Base-by-base conservation (phyloP, 2,329 filamentous ascomycete genomes). In the Helotiales sp. region DNA sequence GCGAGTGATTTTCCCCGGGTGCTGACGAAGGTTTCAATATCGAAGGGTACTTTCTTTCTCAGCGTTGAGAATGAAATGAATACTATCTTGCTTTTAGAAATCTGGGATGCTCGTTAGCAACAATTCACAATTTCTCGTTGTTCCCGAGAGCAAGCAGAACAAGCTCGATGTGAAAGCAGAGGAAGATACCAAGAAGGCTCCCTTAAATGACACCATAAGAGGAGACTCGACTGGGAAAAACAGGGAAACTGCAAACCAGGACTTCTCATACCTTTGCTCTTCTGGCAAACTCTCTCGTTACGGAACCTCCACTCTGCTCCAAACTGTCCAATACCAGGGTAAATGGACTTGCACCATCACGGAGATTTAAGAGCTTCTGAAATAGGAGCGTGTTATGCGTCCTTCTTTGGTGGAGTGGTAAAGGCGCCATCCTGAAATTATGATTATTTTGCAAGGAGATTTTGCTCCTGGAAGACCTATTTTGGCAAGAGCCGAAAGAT, bases 341-440 rank as follows among this genome's bases (percentile, higher is more conserved):
- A 68, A 98, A 85, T 2, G 93, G 93, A 49, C 91, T 96, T 13
- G 89, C 86, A 56, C 85, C 86, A 72, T 95, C 89, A 61, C 91
- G 83, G 55, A 91, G 78, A 69, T 87, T 90, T 62, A 96, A 79
- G 1, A 96, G 78, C 70, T 91, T 93, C 62, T 92, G 90, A 55
- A 96, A 86, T 2, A 96, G 79, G 2, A 96, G 83, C 22, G 96
- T 76, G 71, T 92, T 93, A 74, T 96, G 92, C 19, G 91, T 93
- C 63, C 91, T 84, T 29, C 89, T 82, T 69, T 96, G 90, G 47
- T 82, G 76, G 44, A 82, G 75, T n/a, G 77, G 75, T 19, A 78
- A 75, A 4, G 83, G 78, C 27, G 84, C 76, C 85, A 87, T 88
- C 47, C 64, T 62, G 38, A 29, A 22, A 34, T 27, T 49, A 34